Conservation (phyloP, 345 rosid species). For the Sisymbrium altissimum region DNA sequence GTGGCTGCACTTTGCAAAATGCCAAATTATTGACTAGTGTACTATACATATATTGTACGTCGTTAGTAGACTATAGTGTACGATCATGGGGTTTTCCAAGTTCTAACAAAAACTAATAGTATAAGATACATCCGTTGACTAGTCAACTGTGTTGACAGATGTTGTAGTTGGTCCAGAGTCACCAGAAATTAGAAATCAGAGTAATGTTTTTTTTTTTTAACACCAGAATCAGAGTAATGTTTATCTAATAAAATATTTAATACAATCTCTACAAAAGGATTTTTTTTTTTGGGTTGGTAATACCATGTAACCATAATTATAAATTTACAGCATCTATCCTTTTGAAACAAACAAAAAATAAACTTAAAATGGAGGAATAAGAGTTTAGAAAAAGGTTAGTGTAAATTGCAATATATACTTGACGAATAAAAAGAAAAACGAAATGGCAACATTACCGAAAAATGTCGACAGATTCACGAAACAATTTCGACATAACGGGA, state of each 20-base stretch:
- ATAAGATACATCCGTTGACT: not conserved
- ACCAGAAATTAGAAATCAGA: not conserved
- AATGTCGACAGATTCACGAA: constrained; percentile 45
- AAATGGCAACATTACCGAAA: constrained; percentile 40
- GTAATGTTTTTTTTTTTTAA: too few species aligned
- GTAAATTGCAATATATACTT: not conserved
- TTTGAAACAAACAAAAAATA: not conserved
- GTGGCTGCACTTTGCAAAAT: constrained; percentile 1
- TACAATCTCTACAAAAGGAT: not conserved
- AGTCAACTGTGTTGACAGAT: constrained; percentile 14
- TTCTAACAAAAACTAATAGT: too few species aligned
- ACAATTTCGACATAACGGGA: not conserved
- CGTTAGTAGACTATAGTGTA: not conserved
- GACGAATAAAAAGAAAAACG: constrained; percentile 17
- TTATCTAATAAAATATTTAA: not conserved
- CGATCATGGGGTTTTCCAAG: not conserved
- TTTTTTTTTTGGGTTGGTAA: too few species aligned
- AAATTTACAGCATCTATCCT: not conserved
- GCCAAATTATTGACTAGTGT: not conserved
- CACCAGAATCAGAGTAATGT: too few species aligned
- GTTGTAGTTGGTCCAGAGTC: not conserved
- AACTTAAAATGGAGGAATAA: not conserved
- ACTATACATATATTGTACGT: constrained; percentile 9
- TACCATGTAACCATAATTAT: not conserved
- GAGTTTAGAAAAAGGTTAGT: not conserved